Conservation (phyloP, 73 alveolate genomes). For the Symbiodinium natans region DNA sequence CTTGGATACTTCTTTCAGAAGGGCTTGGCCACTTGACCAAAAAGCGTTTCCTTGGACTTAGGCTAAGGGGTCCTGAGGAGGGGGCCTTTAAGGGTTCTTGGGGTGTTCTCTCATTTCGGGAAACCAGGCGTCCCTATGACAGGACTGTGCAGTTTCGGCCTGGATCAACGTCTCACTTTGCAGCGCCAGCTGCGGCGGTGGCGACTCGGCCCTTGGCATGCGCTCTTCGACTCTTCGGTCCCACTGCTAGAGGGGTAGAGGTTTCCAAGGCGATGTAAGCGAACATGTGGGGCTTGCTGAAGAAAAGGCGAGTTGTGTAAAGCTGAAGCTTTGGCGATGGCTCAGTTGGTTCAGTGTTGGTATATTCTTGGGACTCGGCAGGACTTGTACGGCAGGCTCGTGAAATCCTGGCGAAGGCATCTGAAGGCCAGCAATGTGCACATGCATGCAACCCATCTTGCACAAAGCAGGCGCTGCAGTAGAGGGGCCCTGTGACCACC, state of each 20-base stretch:
- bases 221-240: too few relatives aligned
- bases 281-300: too few relatives aligned
- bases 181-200: conserved; percentile 66
- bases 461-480: too few relatives aligned
- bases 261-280: too few relatives aligned
- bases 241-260: too few relatives aligned
- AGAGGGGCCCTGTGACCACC: too few relatives aligned
- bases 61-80: neutral
- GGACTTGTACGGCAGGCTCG: conserved; percentile 54
- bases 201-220: too few relatives aligned
- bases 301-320: too few relatives aligned
- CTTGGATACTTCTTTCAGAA: conserved; percentile 28
- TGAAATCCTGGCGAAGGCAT: conserved; percentile 27
- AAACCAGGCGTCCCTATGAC: neutral
- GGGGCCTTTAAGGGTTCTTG: neutral
- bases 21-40: conserved; percentile 6
- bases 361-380: too few relatives aligned
- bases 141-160: conserved; percentile 38
- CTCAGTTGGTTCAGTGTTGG: too few relatives aligned
- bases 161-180: conserved; percentile 44
- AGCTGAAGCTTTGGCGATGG: too few relatives aligned
- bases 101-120: neutral
- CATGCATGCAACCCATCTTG: neutral
- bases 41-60: too few relatives aligned
- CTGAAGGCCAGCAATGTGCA: neutral